These are phyloP conservation scores for Thielaviopsis populi DNA, from an alignment of 2,329 filamentous ascomycete species.

Conservation along the genomic window DNA sequence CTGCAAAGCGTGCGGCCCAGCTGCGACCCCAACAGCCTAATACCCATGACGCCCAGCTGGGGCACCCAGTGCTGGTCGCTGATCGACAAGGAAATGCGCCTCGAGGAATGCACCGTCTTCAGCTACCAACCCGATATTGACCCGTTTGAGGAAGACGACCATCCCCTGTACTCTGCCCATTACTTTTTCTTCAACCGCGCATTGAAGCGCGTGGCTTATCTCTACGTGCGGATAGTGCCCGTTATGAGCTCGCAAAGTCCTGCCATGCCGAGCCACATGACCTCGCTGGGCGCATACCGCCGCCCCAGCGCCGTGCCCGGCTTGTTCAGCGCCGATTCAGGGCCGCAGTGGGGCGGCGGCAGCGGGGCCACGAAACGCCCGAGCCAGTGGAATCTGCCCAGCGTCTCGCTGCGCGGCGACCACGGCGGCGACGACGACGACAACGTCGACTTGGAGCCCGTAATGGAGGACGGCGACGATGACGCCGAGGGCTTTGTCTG, in stretches of 20 bases:
- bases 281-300: slow-evolving; percentile 4
- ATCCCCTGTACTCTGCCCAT: slow-evolving; percentile 85
- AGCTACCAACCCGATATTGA: slow-evolving; percentile 81
- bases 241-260: slow-evolving; percentile 53
- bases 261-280: slow-evolving; percentile 25
- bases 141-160: slow-evolving; percentile 81
- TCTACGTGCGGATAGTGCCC: slow-evolving; percentile 81
- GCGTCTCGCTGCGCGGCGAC: neutral
- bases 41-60: slow-evolving; percentile 39
- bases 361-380: neutral
- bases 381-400: slow-evolving; percentile 7
- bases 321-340: neutral
- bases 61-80: slow-evolving; percentile 81
- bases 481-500: slow-evolving; percentile 41
- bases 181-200: slow-evolving; percentile 97
- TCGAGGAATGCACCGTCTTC: slow-evolving; percentile 79
- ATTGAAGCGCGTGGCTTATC: slow-evolving; percentile 81
- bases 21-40: slow-evolving; percentile 25
- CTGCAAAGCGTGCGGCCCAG: slow-evolving; percentile 69
- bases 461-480: slow-evolving; percentile 25
- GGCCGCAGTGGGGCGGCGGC: neutral
- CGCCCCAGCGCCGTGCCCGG: slow-evolving; percentile 5
- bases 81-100: slow-evolving; percentile 86
- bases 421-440: slow-evolving; percentile 1
- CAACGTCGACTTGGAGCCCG: slow-evolving; percentile 14